Base-by-base conservation (phyloP, 768 basidiomycete species). In the Collybiopsis luxurians region DNA sequence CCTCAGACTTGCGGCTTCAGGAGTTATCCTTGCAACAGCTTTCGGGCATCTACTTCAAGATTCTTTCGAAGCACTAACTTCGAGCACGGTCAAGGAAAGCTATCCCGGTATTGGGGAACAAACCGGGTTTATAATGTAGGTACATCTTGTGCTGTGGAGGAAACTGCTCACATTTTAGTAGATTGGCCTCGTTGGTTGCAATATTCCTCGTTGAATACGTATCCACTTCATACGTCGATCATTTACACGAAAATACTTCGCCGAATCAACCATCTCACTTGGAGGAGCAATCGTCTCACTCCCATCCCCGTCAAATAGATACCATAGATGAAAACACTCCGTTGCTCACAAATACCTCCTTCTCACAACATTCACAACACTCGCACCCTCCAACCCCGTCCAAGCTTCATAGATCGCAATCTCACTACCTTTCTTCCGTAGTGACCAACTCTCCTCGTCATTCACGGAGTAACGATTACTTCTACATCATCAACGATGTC, bases 131-230 rank as follows among this genome's bases (percentile, higher is more conserved):
- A 85, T 92, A 17, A 85, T 91, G 91, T 92, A 60, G 60, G 88
- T 77, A 5, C 5, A 10, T 15, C 24, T 53, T 47, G 12, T 50
- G 17, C 6, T 26, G 31, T 31, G 51, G 38, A 36, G 23, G 55
- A 60, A 50, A 60, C 40, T 1, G 39, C 27, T n/a, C 36, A 54
- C 7, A 27, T 38, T 6, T 28, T 47, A 3, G 19, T 58, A 90
- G 89, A 11, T 67, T 92, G 15, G 71, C 69, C 24, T 88, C 90
- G 0, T 66, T 93, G 12, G 69, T 92, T 43, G 61, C 75, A 11
- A 93, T 93, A 36, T 93, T 93, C 67, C 69, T 90, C 4, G 71
- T 93, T 28, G 91, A 93, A 82, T 92, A 90, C 63, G 68, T 83
- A 44, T 91, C 90, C 19, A 90, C 87, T 0, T 79, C 86, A 2